Evolutionary conservation across 2,329 filamentous ascomycete species (phyloP), one percentile per base, ranked within the genome.

Genomic region (Monosporascus sp.): DNA sequence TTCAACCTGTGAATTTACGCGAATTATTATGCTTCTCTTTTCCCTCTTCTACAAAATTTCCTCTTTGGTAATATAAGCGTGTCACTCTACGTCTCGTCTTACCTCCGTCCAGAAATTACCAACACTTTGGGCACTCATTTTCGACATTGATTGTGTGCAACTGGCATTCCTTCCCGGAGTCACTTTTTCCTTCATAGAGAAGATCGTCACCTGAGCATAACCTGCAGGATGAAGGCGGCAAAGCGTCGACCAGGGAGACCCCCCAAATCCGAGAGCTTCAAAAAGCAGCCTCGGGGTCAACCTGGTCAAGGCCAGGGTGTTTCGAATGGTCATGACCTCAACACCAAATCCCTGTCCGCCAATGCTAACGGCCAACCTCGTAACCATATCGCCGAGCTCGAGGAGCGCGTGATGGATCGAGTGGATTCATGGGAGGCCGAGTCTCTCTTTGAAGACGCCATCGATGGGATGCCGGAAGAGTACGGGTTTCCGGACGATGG

Each of bases 341-440:
- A 27, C 22, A 3, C 7, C 42, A 46, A 22, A 22, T n/a, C 42
- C 14, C 22, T 27, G 6, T 15, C 14, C 22, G 22, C 20, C 11
- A 31, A 25, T 22, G 42, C n/a, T 17, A 46, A 46, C n/a, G 42
- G 42, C 8, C 42, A 14, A 27, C 14, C 42, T 46, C 54, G 54
- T 1, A 50, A 50, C 31, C 52, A 51, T 37, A 51, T 68, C 41
- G 66, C 58, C 38, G 78, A 81, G 54, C 70, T 80, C 9, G 78
- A 81, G 57, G 75, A 79, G 57, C 72, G 75, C 60, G 73, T 80
- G 57, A 74, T 74, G 31, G 78, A 81, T 53, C 72, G 76, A 5
- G 71, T 71, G 52, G 79, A 81, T 49, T 77, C 77, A 14, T 86
- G 82, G 83, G 84, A 86, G 60, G 80, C 78, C 6, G 80, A 85